Conservation (phyloP, 306 rosid species). For the Sicyos baderoa region DNA sequence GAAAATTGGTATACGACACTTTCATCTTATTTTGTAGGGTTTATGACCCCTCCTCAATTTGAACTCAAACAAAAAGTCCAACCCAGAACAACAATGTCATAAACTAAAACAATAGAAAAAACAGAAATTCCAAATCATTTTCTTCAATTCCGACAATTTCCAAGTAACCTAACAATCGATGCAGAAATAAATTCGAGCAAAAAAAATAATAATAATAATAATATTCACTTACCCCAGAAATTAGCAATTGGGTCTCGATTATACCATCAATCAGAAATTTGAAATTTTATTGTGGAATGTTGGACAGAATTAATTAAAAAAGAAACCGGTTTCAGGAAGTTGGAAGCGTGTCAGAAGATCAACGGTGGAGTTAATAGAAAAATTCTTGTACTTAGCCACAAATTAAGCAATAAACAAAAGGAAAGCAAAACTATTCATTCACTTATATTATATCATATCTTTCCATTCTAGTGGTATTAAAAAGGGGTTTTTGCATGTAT, state of each 20-base stretch:
- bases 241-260: slow-evolving; percentile 8
- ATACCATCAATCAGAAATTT: not conserved
- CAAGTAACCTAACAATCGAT: slow-evolving; percentile 18
- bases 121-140: not conserved
- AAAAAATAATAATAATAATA: not conserved
- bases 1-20: too few relatives aligned
- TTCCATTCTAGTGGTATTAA: too few relatives aligned
- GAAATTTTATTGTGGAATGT: not conserved
- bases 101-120: not conserved
- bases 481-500: too few relatives aligned
- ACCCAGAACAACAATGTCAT: not conserved
- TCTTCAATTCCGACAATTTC: not conserved
- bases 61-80: not conserved
- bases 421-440: too few relatives aligned
- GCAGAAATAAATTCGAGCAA: not conserved
- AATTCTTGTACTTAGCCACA: too few relatives aligned
- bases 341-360: not conserved
- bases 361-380: not conserved
- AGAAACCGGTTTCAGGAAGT: slow-evolving; percentile 4
- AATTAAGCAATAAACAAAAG: too few relatives aligned
- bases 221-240: not conserved
- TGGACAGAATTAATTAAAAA: not conserved
- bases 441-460: too few relatives aligned
- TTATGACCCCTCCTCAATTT: too few relatives aligned
- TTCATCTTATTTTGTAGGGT: too few relatives aligned